Evolutionary conservation across 306 rosid species (phyloP), one percentile per base, ranked within the genome.

Genomic region (Glycyrrhiza uralensis): DNA sequence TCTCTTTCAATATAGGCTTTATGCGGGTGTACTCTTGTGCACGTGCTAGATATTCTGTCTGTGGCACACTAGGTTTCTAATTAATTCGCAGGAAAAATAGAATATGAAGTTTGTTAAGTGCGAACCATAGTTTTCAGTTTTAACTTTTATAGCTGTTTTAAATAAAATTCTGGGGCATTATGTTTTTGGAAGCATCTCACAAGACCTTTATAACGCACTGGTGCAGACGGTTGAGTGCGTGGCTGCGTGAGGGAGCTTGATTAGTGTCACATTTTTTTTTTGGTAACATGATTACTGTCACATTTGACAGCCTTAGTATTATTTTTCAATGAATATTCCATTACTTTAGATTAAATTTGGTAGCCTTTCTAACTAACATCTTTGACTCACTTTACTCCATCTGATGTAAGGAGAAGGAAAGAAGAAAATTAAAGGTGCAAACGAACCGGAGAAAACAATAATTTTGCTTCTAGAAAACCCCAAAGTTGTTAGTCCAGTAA

Each of bases 21-120:
- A 80, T 71, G 74, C 72, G 82, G 79, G 71, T 84, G 93, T 90
- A 82, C 79, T 72, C 71, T 84, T 69, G 76, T 58, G 87, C 88
- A 90, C 88, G 89, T 87, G 89, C 83, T 68, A 81, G 11, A 69
- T 87, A 84, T 87, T 90, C 90, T 72, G 50, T 59, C 39, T 33
- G 28, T 13, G 66, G 28, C 44, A 54, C 76, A 54, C 76, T 76
- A 75, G 76, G 78, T 49, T 83, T 62, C 58, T 58, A 71, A 55
- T 49, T 58, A 71, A 55, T 49, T 81, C 54, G 68, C 20, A 65
- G 23, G 67, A 74, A 68, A 26, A 36, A 45, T 63, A 45, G 47
- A 62, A 18, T 56, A 45, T 30, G 68, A 33, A 65, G 46, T 54
- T 23, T 29, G 29, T 64, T 11, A 4, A 58, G 49, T 28, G 47